These are phyloP conservation scores for Paralagenidium karlingii DNA, from an alignment of 352 stramenopile genomes.

Conservation along the genomic window DNA sequence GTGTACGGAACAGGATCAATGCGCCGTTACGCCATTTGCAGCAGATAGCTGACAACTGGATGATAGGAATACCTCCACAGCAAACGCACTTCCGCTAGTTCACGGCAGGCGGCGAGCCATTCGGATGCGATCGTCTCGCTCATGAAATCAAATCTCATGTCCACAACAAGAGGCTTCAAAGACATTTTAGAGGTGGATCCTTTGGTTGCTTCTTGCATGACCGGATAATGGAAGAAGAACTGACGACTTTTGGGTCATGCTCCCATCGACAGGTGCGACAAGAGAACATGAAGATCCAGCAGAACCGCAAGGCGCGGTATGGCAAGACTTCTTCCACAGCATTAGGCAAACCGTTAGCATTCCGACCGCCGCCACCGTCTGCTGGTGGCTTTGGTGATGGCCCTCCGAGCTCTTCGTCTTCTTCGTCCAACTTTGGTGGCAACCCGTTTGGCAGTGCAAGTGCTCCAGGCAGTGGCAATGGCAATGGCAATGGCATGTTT, in stretches of 20 bases:
- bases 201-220: no score
- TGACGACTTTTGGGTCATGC: neutral
- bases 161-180: conserved; percentile 69
- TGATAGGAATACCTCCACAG: conserved; percentile 59
- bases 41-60: neutral
- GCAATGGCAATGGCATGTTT: conserved; percentile 22
- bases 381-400: conserved; percentile 2
- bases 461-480: conserved; percentile 22
- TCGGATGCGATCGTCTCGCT: conserved; percentile 72
- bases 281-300: conserved; percentile 80
- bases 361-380: conserved; percentile 22
- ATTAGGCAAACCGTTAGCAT: conserved; percentile 62
- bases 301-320: conserved; percentile 63
- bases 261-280: conserved; percentile 27
- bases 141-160: conserved; percentile 78
- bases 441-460: no score
- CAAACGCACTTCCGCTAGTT: conserved; percentile 34
- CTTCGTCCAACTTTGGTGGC: neutral
- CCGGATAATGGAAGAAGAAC: no score
- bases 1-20: conserved; percentile 13
- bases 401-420: neutral
- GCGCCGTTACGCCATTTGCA: neutral
- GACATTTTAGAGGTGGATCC: conserved; percentile 69
- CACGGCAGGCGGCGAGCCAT: conserved; percentile 62
- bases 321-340: conserved; percentile 58